These are phyloP conservation scores for Hydrangea macrophylla DNA, from an alignment of 148 eudicot genomes.

Conservation along the genomic window DNA sequence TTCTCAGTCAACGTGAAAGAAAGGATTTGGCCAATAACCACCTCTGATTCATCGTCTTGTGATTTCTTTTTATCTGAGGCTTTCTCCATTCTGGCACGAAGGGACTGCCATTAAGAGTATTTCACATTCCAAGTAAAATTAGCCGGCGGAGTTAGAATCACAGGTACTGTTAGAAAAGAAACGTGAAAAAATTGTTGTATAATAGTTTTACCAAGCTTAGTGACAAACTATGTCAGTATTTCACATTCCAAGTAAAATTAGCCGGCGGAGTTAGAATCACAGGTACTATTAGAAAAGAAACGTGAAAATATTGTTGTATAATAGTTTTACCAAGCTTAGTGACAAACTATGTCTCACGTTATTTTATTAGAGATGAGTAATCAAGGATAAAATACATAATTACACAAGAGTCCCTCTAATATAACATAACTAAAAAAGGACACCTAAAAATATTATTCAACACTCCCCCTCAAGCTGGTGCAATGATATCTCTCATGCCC, in stretches of 20 bases:
- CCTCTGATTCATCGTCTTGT: conserved; percentile 41
- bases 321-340: neutral
- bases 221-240: no score
- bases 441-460: no score
- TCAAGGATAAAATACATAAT: no score
- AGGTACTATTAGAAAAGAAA: neutral
- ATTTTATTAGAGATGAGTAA: no score
- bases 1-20: conserved; percentile 71
- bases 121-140: conserved; percentile 13
- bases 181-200: no score
- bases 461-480: no score
- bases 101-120: conserved; percentile 49
- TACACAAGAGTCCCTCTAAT: no score
- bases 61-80: conserved; percentile 33
- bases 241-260: conserved; percentile 14
- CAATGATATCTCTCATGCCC: no score
- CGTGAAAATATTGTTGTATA: no score
- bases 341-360: no score
- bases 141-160: neutral
- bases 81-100: conserved; percentile 77
- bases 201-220: neutral
- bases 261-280: neutral
- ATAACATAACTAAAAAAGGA: no score
- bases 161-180: neutral
- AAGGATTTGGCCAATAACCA: conserved; percentile 57